These are phyloP conservation scores for Adansonia madagascariensis DNA, from an alignment of 441 rosid genomes.

Conservation along the genomic window DNA sequence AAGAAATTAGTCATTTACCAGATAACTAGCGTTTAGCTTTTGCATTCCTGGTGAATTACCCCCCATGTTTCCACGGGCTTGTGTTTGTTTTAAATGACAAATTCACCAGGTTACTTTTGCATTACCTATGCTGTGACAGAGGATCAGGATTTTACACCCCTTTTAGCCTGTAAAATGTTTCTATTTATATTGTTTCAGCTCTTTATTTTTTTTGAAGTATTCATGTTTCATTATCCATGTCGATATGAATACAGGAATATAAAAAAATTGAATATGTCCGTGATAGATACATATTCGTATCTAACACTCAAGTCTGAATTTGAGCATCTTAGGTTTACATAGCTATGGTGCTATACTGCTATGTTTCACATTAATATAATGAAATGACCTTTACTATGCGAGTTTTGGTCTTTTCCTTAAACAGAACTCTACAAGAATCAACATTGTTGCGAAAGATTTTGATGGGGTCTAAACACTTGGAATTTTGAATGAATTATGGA, in stretches of 20 bases:
- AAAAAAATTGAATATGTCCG: too few relatives aligned
- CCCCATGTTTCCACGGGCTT: background rate
- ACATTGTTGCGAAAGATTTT: background rate
- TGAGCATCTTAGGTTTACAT: background rate
- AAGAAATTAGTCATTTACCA: background rate
- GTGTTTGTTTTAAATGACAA: background rate
- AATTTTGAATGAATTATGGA: conserved; percentile 6
- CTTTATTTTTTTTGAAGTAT: too few relatives aligned
- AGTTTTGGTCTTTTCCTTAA: conserved; percentile 1
- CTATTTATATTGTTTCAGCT: too few relatives aligned
- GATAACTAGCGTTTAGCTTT: background rate
- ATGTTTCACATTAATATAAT: background rate
- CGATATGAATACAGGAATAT: too few relatives aligned
- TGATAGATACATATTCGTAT: too few relatives aligned
- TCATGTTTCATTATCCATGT: too few relatives aligned
- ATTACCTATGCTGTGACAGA: background rate
- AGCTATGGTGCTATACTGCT: background rate
- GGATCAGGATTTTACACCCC: background rate
- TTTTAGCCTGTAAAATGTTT: too few relatives aligned
- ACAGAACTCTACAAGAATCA: background rate
- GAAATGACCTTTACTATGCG: background rate
- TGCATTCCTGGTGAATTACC: background rate
- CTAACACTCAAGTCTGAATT: too few relatives aligned
- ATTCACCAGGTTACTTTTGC: background rate
- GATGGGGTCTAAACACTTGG: background rate